phyloP scores from a whole-genome alignment of 2,329 filamentous ascomycete genomes.

The Diplodia seriata region DNA sequence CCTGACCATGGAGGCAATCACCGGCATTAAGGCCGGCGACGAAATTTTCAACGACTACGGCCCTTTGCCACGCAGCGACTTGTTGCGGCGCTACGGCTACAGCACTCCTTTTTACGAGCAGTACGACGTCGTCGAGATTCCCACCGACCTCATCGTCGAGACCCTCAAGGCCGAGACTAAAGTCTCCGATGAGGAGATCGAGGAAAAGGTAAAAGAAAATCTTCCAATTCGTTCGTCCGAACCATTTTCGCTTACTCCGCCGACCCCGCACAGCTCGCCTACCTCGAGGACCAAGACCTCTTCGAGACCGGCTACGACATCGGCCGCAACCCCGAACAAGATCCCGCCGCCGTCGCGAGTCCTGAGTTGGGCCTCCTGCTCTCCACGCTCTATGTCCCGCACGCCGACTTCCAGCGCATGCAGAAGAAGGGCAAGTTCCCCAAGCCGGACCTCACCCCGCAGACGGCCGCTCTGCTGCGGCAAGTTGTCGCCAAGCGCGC shows the following conservation, averaged over 20 bases:
- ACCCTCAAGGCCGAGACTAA: conserved; percentile 55
- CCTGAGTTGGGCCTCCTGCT: conserved; percentile 54
- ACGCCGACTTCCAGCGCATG: conserved; percentile 51
- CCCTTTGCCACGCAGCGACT: conserved; percentile 79
- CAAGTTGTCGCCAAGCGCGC: conserved; percentile 50
- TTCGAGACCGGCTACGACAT: conserved; percentile 77
- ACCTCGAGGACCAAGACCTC: conserved; percentile 68
- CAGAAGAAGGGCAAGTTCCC: conserved; percentile 52
- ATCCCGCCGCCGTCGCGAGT: conserved; percentile 45
- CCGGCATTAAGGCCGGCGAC: conserved; percentile 71
- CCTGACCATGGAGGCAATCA: conserved; percentile 75
- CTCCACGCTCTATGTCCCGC: conserved; percentile 53
- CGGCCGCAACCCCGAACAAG: conserved; percentile 40
- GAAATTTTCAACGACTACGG: conserved; percentile 92
- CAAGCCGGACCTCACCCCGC: conserved; percentile 50
- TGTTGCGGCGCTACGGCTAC: conserved; percentile 86
- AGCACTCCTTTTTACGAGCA: conserved; percentile 77
- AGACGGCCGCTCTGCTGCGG: conserved; percentile 50
- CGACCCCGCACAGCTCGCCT: conserved; percentile 47
- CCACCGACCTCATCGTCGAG: conserved; percentile 64
- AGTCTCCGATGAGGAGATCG: conserved; percentile 42
- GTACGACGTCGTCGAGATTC: conserved; percentile 83
- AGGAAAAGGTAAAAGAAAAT: conserved; percentile 37
- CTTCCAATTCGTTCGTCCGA: not conserved
- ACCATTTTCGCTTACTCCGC: not conserved